Base-by-base conservation (phyloP, 1,139 yeast genomes). In the Tardiomyces depauwii region DNA sequence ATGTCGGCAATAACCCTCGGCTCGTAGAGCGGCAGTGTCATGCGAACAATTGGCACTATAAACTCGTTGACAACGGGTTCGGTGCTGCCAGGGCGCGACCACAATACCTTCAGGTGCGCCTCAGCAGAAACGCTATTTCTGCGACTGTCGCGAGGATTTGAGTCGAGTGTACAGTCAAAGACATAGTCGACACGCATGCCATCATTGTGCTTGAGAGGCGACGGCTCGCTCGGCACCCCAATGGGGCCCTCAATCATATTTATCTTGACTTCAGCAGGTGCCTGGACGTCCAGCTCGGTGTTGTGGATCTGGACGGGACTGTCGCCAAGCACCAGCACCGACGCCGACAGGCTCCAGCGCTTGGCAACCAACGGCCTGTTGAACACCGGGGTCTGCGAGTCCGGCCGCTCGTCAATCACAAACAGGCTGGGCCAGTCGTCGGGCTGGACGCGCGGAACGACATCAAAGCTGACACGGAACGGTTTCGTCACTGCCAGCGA, bases 1-100 rank as follows among this genome's bases (percentile, higher is more conserved):
- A 70, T 56, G 25, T 58, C 62, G 2, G 80, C 68, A 33, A 83
- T 62, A 0, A 81, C 80, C 43, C 93, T 63, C 1, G 93, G 93
- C 55, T 82, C 91, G 42, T 79, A 71, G 41, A 80, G 67, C 1
- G 89, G 86, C 13, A 84, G 60, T 1, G 71, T 65, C 7, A 80
- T 53, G 25, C 60, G 51, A 7, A 65, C 58, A 9, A 63, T 54
- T 2, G 68, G 57, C 16, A 59, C 53, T 10, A 41, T 44, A 42
- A 54, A 61, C 25, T 44, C 50, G 46, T 62, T 63, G 10, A 53
- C 32, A 12, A 50, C 53, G 2, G 46, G 44, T 6, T 10, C 38
- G 18, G 28, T 51, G 48, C 47, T 44, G 7, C 42, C 44, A 6
- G 44, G 38, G 21, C 68, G 57, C 41, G 50, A 51, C 69, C 68